A percentile compares a stretch with the other conserved stretches of the same genome.
These are phyloP conservation scores for Kappamyces sp. DNA, from an alignment of 192 early-diverging fungal genomes.

Conservation along the genomic window DNA sequence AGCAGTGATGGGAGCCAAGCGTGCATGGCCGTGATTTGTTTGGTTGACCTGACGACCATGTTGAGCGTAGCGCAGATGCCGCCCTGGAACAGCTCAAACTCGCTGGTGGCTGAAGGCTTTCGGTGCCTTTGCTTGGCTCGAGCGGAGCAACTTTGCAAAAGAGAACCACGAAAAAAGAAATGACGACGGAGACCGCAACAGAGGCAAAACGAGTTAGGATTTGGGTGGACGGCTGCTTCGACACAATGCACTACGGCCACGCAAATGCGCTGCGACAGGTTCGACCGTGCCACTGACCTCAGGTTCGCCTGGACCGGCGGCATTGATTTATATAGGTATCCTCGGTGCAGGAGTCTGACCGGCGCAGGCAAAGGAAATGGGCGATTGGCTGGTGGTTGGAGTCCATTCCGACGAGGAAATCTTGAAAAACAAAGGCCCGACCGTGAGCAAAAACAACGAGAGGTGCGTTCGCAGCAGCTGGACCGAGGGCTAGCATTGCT, in stretches of 20 bases:
- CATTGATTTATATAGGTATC: too few relatives aligned
- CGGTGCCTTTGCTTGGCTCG: too few relatives aligned
- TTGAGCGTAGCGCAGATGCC: too few relatives aligned
- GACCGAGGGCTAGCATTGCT: background rate
- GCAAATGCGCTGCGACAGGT: conserved; percentile 94
- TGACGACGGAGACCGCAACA: conserved; percentile 3
- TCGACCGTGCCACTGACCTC: conserved; percentile 15
- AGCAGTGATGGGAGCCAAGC: too few relatives aligned
- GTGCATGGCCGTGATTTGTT: too few relatives aligned
- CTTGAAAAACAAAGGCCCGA: conserved; percentile 89
- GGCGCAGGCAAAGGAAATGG: conserved; percentile 82
- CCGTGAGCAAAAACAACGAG: conserved; percentile 94
- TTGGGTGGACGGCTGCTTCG: conserved; percentile 90
- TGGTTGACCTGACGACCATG: too few relatives aligned
- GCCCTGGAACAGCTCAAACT: too few relatives aligned
- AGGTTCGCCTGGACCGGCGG: background rate
- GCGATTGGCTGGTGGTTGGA: conserved; percentile 89
- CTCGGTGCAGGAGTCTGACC: background rate
- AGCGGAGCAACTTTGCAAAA: conserved; percentile 5
- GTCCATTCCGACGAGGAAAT: conserved; percentile 95
- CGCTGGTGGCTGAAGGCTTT: too few relatives aligned
- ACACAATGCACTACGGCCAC: conserved; percentile 90
- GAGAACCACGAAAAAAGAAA: conserved; percentile 5
- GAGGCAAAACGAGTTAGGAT: conserved; percentile 11
- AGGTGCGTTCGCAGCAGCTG: conserved; percentile 42